phyloP scores from a whole-genome alignment of 164 flowering plant genomes.

The Aristolochia fimbriata region DNA sequence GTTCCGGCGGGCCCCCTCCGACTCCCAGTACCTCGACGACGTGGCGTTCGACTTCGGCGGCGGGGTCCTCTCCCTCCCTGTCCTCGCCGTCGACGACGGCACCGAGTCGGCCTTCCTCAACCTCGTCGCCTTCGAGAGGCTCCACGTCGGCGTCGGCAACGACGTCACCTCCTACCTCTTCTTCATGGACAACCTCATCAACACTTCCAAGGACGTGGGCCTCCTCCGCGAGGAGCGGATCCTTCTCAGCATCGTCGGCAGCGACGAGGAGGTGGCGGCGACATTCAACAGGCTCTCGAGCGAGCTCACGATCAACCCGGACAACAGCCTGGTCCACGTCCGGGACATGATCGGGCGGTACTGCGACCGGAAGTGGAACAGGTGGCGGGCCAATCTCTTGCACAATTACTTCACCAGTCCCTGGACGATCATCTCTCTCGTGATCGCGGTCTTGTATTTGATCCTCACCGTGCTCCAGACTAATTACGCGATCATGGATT shows the following conservation, averaged over 20 bases:
- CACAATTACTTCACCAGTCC: constrained; percentile 51
- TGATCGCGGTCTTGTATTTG: background rate
- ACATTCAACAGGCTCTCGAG: constrained; percentile 39
- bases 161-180: constrained; percentile 35
- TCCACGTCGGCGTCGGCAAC: constrained; percentile 41
- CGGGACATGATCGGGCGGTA: constrained; percentile 21
- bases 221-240: constrained; percentile 28
- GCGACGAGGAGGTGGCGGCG: constrained; percentile 39
- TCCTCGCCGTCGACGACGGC: constrained; percentile 30
- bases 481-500: background rate
- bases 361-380: constrained; percentile 29
- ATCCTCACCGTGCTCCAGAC: background rate
- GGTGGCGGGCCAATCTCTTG: constrained; percentile 39
- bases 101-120: constrained; percentile 37
- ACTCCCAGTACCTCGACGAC: constrained; percentile 28
- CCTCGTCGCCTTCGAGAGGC: constrained; percentile 49
- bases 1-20: constrained; percentile 27
- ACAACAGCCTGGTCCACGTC: constrained; percentile 18
- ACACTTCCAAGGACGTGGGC: constrained; percentile 32
- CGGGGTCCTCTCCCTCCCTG: constrained; percentile 41
- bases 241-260: constrained; percentile 36
- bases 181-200: constrained; percentile 52
- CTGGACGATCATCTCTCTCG: constrained; percentile 39
- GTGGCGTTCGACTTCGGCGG: constrained; percentile 29
- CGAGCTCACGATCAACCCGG: constrained; percentile 32